A percentile compares a stretch with the other conserved stretches of the same genome.
Conservation (phyloP, 306 rosid genomes). For the Lathyrus oleraceus region DNA sequence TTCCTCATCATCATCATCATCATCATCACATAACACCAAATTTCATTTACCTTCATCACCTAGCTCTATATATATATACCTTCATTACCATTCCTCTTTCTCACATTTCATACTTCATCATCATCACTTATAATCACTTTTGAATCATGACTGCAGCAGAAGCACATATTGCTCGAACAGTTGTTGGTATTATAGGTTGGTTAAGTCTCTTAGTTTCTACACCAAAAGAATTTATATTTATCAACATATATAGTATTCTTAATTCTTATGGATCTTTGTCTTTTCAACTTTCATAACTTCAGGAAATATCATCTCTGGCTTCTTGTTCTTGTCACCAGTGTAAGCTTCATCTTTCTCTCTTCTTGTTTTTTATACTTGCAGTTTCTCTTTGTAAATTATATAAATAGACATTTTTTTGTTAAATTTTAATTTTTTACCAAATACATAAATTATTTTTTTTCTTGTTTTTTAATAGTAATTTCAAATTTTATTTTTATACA, state of each 20-base stretch:
- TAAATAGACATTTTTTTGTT: background rate
- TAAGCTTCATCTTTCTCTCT: conserved; percentile 43
- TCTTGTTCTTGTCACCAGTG: conserved; percentile 80
- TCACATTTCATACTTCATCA: background rate
- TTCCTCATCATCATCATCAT: background rate
- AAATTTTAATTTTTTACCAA: background rate
- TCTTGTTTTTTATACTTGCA: background rate
- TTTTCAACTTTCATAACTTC: conserved; percentile 33
- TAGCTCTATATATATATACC: background rate
- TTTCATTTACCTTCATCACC: background rate
- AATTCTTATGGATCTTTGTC: background rate
- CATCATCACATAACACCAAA: conserved; percentile 10
- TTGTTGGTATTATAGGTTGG: conserved; percentile 68
- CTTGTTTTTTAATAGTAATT: background rate
- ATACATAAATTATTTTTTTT: background rate
- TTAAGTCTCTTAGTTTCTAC: background rate
- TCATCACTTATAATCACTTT: background rate
- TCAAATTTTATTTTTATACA: too few relatives aligned
- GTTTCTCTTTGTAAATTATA: background rate
- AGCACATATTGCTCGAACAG: conserved; percentile 62
- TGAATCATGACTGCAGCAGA: conserved; percentile 67
- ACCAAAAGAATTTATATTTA: background rate
- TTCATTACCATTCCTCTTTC: background rate
- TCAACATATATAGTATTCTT: background rate
- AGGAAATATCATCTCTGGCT: conserved; percentile 80